Evolutionary conservation across 225 moss, liverwort and hornwort genomes (phyloP).

Genomic region (Pleurozium schreberi): DNA sequence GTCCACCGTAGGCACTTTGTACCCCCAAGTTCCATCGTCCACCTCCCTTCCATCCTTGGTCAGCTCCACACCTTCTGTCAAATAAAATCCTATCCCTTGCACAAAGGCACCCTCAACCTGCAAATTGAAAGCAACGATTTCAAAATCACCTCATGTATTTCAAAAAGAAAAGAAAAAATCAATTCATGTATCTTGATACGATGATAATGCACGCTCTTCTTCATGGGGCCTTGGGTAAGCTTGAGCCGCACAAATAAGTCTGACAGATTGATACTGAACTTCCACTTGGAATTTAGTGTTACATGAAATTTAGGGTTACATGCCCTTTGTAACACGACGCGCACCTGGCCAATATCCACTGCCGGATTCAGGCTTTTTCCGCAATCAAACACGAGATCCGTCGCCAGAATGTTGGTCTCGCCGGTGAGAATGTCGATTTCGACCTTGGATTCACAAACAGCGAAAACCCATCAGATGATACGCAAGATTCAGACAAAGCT

Average conservation of each 20-base stretch:
- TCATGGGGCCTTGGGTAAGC: neutral
- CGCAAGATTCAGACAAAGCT: neutral
- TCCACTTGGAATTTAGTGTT: neutral
- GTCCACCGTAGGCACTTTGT: conserved; percentile 51
- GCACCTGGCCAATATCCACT: conserved; percentile 71
- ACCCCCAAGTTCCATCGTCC: conserved; percentile 32
- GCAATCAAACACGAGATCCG: conserved; percentile 66
- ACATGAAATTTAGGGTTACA: neutral
- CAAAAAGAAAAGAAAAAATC: too few relatives aligned
- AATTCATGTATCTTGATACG: neutral
- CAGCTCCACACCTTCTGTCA: conserved; percentile 52
- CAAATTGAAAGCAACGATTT: neutral
- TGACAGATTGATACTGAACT: neutral
- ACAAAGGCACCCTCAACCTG: conserved; percentile 82
- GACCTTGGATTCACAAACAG: conserved; percentile 34
- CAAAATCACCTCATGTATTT: too few relatives aligned
- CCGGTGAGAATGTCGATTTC: conserved; percentile 63
- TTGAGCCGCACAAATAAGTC: neutral
- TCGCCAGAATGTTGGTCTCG: conserved; percentile 30
- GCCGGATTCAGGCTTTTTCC: conserved; percentile 76
- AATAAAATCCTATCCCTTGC: conserved; percentile 64
- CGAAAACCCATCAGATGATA: neutral
- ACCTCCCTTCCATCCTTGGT: conserved; percentile 37
- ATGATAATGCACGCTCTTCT: neutral
- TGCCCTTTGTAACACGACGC: neutral